Conservation (phyloP, 2,329 filamentous ascomycete species). For the Pleoardoris graminearum region DNA sequence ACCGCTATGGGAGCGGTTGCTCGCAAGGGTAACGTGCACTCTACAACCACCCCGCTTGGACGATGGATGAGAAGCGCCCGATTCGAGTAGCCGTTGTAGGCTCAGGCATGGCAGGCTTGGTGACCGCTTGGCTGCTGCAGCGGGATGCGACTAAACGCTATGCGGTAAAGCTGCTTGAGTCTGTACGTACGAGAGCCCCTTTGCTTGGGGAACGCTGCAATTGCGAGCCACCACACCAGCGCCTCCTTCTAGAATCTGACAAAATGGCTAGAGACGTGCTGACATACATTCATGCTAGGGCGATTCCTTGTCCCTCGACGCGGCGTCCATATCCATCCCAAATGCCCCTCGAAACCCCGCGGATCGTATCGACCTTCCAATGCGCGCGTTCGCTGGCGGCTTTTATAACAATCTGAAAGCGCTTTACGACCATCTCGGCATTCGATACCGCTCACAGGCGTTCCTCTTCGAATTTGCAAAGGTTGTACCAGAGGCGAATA, state of each 20-base stretch:
- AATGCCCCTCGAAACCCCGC: constrained; percentile 26
- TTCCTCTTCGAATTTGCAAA: constrained; percentile 60
- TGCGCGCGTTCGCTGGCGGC: constrained; percentile 56
- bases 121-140: constrained; percentile 51
- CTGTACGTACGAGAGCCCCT: too few species aligned
- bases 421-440: constrained; percentile 60
- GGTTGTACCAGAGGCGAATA: constrained; percentile 15
- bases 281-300: constrained; percentile 37
- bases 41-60: neutral
- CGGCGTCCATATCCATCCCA: constrained; percentile 48
- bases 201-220: too few species aligned
- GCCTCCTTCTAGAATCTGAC: neutral
- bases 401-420: constrained; percentile 60
- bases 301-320: constrained; percentile 50
- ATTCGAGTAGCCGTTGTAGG: constrained; percentile 51
- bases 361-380: constrained; percentile 54
- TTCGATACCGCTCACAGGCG: constrained; percentile 54
- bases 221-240: too few species aligned
- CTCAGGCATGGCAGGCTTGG: constrained; percentile 55
- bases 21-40: neutral
- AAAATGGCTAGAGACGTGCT: neutral
- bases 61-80: neutral
- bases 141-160: constrained; percentile 48
- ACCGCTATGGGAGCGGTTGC: neutral
- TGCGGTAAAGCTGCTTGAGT: constrained; percentile 52